Evolutionary conservation across 371 early-diverging fungal genomes (phyloP).

Genomic region (Circinella minor): DNA sequence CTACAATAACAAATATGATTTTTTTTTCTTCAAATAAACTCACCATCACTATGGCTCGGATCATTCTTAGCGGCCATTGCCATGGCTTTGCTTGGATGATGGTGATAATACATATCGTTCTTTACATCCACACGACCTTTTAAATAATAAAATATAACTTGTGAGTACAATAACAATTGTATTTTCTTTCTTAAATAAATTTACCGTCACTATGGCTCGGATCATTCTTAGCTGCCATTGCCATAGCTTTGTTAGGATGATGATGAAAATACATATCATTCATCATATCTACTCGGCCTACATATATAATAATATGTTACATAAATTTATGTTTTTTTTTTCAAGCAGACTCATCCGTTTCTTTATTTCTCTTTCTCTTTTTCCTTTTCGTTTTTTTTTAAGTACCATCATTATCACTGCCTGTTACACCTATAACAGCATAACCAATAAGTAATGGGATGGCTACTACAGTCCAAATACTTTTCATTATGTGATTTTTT

Average conservation of each 20-base stretch:
- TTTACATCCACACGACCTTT: too few species aligned
- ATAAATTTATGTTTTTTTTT: too few species aligned
- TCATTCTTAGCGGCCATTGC: slow-evolving; percentile 9
- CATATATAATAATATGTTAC: too few species aligned
- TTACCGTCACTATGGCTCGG: too few species aligned
- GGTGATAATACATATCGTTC: too few species aligned
- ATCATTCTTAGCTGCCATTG: neutral
- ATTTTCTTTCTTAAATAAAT: too few species aligned
- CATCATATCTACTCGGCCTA: neutral
- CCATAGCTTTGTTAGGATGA: slow-evolving; percentile 25
- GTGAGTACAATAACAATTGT: too few species aligned
- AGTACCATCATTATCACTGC: neutral
- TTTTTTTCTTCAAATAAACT: neutral
- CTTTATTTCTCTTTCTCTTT: too few species aligned
- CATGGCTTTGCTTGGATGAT: slow-evolving; percentile 22
- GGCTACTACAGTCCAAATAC: neutral
- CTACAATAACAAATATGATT: too few species aligned
- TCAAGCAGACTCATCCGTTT: too few species aligned
- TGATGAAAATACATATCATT: slow-evolving; percentile 30
- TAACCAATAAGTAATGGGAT: neutral
- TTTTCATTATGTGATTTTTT: neutral
- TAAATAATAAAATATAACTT: too few species aligned
- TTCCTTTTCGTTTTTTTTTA: neutral
- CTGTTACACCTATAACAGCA: slow-evolving; percentile 1
- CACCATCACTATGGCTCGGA: neutral